Percentiles rank a stretch among this genome's conserved stretches.
Evolutionary conservation across 345 rosid species (phyloP).

Genomic region (Luvunga scandens): DNA sequence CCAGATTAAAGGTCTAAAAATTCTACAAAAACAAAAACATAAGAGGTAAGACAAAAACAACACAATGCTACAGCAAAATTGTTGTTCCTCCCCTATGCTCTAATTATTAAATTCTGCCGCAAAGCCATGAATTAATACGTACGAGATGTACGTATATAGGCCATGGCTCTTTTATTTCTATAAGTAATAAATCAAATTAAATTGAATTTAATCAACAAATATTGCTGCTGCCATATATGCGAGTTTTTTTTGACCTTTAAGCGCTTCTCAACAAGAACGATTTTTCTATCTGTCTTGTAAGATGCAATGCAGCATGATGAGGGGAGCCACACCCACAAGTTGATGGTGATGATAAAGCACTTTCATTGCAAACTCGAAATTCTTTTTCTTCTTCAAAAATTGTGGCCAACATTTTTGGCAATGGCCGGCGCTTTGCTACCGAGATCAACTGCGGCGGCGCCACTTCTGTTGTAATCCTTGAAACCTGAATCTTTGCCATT

Average conservation of each 20-base stretch:
- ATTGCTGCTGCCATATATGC: neutral
- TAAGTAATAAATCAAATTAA: neutral
- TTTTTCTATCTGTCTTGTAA: neutral
- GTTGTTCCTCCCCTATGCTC: neutral
- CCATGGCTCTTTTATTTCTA: neutral
- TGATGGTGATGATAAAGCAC: neutral
- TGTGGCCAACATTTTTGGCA: constrained; percentile 39
- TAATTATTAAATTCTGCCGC: neutral
- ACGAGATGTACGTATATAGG: neutral
- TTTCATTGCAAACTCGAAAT: constrained; percentile 5
- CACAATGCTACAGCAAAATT: neutral
- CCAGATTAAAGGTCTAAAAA: neutral
- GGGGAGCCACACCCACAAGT: neutral
- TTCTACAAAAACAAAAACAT: neutral
- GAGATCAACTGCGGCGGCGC: constrained; percentile 43
- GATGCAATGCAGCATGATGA: neutral
- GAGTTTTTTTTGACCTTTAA: neutral
- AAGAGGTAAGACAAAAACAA: constrained; percentile 2
- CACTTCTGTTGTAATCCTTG: constrained; percentile 46
- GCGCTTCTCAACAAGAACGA: neutral
- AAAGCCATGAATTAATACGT: neutral
- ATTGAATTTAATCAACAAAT: neutral
- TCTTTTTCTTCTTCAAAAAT: constrained; percentile 50
- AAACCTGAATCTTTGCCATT: constrained; percentile 21
- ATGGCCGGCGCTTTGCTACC: constrained; percentile 33